These are phyloP conservation scores for Diplogelasinospora grovesii DNA, from an alignment of 495 filamentous ascomycete genomes.

Conservation along the genomic window DNA sequence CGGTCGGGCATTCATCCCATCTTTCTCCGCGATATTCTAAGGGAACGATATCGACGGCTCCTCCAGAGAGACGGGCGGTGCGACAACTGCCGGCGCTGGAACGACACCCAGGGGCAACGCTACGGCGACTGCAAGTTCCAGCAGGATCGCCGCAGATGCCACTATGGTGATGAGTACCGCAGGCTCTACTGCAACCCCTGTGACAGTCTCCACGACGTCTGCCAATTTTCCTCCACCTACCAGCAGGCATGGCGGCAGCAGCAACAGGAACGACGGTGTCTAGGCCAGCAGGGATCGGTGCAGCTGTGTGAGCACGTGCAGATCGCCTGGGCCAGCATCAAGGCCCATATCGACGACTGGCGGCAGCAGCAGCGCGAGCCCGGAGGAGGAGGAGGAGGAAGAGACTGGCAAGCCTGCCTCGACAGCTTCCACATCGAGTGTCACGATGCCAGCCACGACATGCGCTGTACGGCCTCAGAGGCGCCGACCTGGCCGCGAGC, in stretches of 20 bases:
- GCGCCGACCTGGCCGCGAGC: slow-evolving; percentile 15
- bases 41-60: slow-evolving; percentile 8
- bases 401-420: slow-evolving; percentile 14
- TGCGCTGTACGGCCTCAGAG: slow-evolving; percentile 8
- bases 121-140: no score
- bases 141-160: slow-evolving; percentile 1
- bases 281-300: slow-evolving; percentile 15
- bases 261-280: slow-evolving; percentile 6
- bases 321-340: slow-evolving; percentile 14
- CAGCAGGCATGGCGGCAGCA: slow-evolving; percentile 3
- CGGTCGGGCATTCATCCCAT: background rate
- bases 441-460: slow-evolving; percentile 14
- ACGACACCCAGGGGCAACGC: no score
- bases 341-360: slow-evolving; percentile 12
- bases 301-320: slow-evolving; percentile 18
- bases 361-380: slow-evolving; percentile 1
- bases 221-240: no score
- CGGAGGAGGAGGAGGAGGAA: no score
- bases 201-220: no score
- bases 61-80: slow-evolving; percentile 14
- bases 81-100: slow-evolving; percentile 8
- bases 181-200: slow-evolving; percentile 10
- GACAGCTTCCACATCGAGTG: slow-evolving; percentile 16
- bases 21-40: slow-evolving; percentile 1
- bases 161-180: background rate